Evolutionary conservation across 345 rosid genomes (phyloP).

Genomic region (Eucalyptus cloeziana): DNA sequence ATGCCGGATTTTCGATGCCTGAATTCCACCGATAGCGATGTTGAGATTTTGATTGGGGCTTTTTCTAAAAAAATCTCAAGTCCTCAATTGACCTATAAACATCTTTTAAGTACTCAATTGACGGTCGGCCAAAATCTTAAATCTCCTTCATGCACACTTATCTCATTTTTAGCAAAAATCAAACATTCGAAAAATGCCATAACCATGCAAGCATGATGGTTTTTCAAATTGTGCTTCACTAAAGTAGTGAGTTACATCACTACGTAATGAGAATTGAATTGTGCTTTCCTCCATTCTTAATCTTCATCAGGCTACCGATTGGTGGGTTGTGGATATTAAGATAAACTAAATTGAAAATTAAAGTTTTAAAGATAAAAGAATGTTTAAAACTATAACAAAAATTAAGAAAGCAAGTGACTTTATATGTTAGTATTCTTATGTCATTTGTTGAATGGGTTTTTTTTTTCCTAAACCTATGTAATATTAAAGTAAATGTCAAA

Average conservation of each 20-base stretch:
- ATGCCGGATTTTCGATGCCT: rapidly evolving
- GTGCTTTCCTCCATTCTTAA: not conserved
- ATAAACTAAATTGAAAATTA: not conserved
- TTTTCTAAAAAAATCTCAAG: not conserved
- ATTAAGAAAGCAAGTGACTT: not conserved
- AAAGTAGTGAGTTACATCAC: not conserved
- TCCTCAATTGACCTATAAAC: not conserved
- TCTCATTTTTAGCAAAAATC: not conserved
- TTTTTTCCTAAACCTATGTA: not conserved
- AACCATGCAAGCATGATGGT: not conserved
- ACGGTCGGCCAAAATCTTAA: rapidly evolving
- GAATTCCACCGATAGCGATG: rapidly evolving
- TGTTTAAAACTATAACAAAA: not conserved
- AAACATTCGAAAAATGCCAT: not conserved
- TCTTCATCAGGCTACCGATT: not conserved
- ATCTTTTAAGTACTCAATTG: not conserved
- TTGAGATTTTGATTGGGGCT: rapidly evolving
- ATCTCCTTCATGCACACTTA: not conserved
- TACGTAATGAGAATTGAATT: not conserved
- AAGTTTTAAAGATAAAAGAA: not conserved
- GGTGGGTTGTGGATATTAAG: not conserved
- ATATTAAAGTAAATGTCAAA: not conserved
- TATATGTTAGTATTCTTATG: not conserved
- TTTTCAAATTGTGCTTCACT: not conserved
- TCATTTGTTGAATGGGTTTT: not conserved